Evolutionary conservation across 2,329 filamentous ascomycete genomes (phyloP), one percentile per base, ranked within the genome.

Genomic region (Colletotrichum tofieldiae): DNA sequence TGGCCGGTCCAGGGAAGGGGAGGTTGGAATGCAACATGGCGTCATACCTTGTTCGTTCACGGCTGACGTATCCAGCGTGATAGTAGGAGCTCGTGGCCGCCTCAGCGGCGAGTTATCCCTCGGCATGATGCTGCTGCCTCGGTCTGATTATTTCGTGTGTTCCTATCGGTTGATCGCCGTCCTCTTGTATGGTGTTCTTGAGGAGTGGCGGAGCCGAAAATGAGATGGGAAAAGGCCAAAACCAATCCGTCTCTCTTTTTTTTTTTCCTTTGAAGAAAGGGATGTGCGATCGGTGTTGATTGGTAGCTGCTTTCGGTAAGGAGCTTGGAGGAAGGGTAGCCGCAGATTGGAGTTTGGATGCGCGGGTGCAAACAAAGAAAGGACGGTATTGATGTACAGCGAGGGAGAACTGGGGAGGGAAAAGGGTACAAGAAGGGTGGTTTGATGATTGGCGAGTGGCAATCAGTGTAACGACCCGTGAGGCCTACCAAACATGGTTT

Each of bases 31-130:
- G 51, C 37, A 54, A 45, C 41, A 67, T 56, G 59, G 47, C 52
- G 62, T 67, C 71, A 64, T 73, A 74, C 73, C 73, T 73, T 73
- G 66, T 37, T 73, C 73, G 64, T 62, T 73, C 23, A 74, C 65
- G 39, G 73, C 73, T 29, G 73, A 74, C 12, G 73, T 74, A 41
- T 74, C 73, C 37, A 74, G 71, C 37, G 71, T 74, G 43, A 74
- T 74, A n/a, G 73, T 73, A 61, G 73, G 73, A 32, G 73, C 72
- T 60, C 71, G 63, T n/a, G 73, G 60, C 35, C 73, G 73, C 45
- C 64, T 59, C 37, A 59, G 35, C 58, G 69, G 69, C 16, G 69
- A 72, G 12, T 52, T 60, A 51, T 60, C 43, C 61, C 69, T 58
- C n/a, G 58, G 35, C 69, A 72, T 72, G 65, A 32, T 47, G 32